phyloP scores from a whole-genome alignment of 129 eudicot species.

The Lonicera japonica region DNA sequence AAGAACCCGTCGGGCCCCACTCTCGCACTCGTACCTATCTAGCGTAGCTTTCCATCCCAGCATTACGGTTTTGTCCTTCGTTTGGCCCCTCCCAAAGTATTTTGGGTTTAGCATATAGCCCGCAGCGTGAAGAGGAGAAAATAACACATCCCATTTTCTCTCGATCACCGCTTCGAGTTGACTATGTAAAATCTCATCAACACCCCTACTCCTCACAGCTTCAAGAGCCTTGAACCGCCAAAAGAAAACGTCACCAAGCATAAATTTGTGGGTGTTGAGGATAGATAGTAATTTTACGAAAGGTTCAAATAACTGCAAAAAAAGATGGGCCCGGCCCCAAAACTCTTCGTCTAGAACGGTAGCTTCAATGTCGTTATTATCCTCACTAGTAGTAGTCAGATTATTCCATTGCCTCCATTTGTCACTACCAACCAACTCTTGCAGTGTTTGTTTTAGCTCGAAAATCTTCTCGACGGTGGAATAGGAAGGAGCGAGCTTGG shows the following conservation, averaged over 20 bases:
- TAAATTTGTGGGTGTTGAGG: background rate
- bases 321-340: background rate
- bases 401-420: conserved; percentile 23
- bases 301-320: background rate
- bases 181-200: background rate
- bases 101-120: background rate
- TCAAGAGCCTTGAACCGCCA: background rate
- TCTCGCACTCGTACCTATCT: background rate
- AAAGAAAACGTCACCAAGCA: background rate
- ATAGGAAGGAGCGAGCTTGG: conserved; percentile 16
- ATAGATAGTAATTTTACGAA: background rate
- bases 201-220: background rate
- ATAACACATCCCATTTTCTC: background rate
- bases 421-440: conserved; percentile 9
- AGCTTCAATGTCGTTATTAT: conserved; percentile 6
- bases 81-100: background rate
- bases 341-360: background rate
- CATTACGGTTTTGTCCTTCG: background rate
- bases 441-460: background rate
- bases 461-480: conserved; percentile 7
- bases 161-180: background rate
- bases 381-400: background rate
- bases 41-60: background rate
- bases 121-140: conserved; percentile 3
- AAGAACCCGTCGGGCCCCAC: background rate